Evolutionary conservation across 257 asterid genomes (phyloP).

Genomic region (Solanum appendiculatum): DNA sequence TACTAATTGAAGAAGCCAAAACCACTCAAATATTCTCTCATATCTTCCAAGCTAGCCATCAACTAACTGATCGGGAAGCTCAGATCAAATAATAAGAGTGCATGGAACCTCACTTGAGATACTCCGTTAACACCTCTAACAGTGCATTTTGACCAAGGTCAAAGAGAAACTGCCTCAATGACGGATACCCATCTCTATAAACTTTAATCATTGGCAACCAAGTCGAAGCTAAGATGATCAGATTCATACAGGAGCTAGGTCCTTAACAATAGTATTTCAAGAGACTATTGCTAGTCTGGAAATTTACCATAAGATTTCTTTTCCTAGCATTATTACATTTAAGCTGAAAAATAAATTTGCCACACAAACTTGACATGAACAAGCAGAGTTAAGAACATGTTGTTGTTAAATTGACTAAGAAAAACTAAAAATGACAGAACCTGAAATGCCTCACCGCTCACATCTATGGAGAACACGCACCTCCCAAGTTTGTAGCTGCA

Average conservation of each 20-base stretch:
- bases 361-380: slow-evolving; percentile 6
- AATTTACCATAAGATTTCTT: neutral
- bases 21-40: neutral
- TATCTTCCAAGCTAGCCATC: neutral
- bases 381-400: slow-evolving; percentile 16
- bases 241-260: neutral
- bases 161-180: neutral
- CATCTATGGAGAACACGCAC: slow-evolving; percentile 94
- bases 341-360: neutral
- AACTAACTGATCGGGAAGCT: neutral
- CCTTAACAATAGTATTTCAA: neutral
- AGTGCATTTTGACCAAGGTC: neutral
- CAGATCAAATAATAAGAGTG: neutral
- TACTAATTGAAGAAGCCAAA: neutral
- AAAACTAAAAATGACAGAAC: slow-evolving; percentile 39
- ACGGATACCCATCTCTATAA: neutral
- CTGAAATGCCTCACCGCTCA: slow-evolving; percentile 88
- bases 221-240: neutral
- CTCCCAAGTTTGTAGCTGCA: slow-evolving; percentile 97
- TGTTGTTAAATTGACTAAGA: slow-evolving; percentile 23
- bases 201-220: neutral
- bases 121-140: neutral
- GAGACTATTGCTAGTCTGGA: neutral
- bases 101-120: neutral
- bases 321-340: neutral